Conservation (phyloP, 345 rosid species). For the Geranium brycei region DNA sequence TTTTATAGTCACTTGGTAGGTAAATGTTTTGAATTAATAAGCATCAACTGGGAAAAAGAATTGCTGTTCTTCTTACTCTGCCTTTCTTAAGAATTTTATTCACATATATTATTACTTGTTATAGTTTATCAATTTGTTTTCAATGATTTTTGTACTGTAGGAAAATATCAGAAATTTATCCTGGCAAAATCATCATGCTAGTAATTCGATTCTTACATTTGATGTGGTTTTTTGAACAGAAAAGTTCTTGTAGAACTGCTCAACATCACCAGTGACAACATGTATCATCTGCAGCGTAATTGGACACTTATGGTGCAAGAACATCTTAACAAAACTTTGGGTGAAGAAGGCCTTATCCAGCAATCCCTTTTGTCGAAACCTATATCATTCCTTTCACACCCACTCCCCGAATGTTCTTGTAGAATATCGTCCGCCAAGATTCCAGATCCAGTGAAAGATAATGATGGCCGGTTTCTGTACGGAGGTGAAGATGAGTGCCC, state of each 20-base stretch:
- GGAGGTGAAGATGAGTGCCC: constrained; percentile 96
- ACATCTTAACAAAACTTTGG: constrained; percentile 77
- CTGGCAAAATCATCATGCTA: not conserved
- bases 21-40: too few relatives aligned
- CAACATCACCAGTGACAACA: constrained; percentile 44
- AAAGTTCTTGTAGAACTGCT: constrained; percentile 47
- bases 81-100: too few relatives aligned
- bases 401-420: constrained; percentile 95
- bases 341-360: constrained; percentile 59
- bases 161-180: too few relatives aligned
- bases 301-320: constrained; percentile 66
- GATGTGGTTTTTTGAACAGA: constrained; percentile 32
- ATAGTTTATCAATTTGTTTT: not conserved
- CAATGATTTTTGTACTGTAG: too few relatives aligned
- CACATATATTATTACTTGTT: too few relatives aligned
- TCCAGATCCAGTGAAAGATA: constrained; percentile 9
- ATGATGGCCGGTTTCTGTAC: constrained; percentile 19
- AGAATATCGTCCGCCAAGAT: constrained; percentile 21
- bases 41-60: too few relatives aligned
- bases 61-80: too few relatives aligned
- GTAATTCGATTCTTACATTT: not conserved
- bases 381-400: constrained; percentile 64
- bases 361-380: constrained; percentile 64
- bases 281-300: constrained; percentile 62
- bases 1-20: too few relatives aligned